phyloP scores from a whole-genome alignment of 1,284 basidiomycete species.

The Ceratobasidium sp. region DNA sequence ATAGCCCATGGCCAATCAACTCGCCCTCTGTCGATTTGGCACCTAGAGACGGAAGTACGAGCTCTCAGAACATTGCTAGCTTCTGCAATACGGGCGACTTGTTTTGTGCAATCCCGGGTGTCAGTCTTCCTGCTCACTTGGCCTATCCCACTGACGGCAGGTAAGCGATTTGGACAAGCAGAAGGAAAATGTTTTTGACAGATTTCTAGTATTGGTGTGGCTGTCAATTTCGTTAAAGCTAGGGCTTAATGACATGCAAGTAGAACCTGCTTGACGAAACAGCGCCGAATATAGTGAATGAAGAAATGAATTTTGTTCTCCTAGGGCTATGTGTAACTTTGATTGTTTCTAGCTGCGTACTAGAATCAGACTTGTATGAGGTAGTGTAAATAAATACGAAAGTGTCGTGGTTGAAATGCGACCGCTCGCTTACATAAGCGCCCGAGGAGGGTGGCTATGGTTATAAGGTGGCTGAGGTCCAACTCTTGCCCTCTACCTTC shows the following conservation, averaged over 20 bases:
- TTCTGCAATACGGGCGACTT: neutral
- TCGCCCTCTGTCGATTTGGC: too few species aligned
- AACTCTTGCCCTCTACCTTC: constrained; percentile 17
- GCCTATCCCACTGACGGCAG: constrained; percentile 33
- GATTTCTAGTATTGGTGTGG: constrained; percentile 16
- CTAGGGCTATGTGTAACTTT: too few species aligned
- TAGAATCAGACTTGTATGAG: too few species aligned
- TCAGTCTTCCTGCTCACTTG: constrained; percentile 18
- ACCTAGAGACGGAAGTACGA: too few species aligned
- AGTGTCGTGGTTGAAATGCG: too few species aligned
- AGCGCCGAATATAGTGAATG: too few species aligned
- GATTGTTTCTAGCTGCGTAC: too few species aligned
- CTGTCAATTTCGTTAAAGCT: constrained; percentile 19
- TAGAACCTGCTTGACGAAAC: too few species aligned
- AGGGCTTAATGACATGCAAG: neutral
- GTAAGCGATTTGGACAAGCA: neutral
- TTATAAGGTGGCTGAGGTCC: constrained; percentile 30
- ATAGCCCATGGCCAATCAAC: neutral
- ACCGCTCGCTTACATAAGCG: too few species aligned
- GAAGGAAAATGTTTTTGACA: neutral
- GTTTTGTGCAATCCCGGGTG: constrained; percentile 12
- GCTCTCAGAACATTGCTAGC: too few species aligned
- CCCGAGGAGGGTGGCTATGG: constrained; percentile 26
- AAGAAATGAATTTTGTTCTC: too few species aligned
- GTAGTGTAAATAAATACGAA: too few species aligned